Percentiles rank a stretch among this genome's conserved stretches.
Conservation (phyloP, 1,284 basidiomycete genomes). For the Exsudoporus floridanus region DNA sequence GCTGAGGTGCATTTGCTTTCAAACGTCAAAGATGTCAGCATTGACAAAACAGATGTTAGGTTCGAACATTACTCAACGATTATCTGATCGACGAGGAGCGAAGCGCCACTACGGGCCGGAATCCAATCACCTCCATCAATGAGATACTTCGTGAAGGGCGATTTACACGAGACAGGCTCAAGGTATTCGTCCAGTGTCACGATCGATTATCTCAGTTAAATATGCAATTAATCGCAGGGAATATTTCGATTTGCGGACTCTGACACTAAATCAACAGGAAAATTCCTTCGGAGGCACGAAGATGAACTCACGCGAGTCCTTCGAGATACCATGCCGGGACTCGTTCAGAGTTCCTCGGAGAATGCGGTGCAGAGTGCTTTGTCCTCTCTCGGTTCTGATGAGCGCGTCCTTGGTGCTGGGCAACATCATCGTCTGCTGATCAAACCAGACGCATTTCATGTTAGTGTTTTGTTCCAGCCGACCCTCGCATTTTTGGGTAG, state of each 20-base stretch:
- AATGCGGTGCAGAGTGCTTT: constrained; percentile 61
- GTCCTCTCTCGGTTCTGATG: constrained; percentile 63
- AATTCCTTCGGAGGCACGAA: constrained; percentile 75
- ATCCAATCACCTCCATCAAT: constrained; percentile 91
- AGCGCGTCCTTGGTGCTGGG: constrained; percentile 65
- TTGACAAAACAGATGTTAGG: constrained; percentile 43
- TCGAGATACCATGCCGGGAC: constrained; percentile 89
- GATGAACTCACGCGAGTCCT: constrained; percentile 84
- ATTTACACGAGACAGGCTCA: constrained; percentile 73
- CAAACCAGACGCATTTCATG: constrained; percentile 92
- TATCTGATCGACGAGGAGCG: constrained; percentile 91
- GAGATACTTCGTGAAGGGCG: constrained; percentile 88
- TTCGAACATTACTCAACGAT: constrained; percentile 84
- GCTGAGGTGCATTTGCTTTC: constrained; percentile 63
- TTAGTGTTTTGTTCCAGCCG: constrained; percentile 91
- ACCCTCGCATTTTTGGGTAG: constrained; percentile 85
- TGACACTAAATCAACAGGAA: constrained; percentile 69
- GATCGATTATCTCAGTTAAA: constrained; percentile 1
- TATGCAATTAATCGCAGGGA: constrained; percentile 45
- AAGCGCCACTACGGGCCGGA: constrained; percentile 72
- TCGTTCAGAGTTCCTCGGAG: constrained; percentile 73
- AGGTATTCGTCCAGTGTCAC: constrained; percentile 47
- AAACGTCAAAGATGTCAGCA: constrained; percentile 1
- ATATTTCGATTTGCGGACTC: constrained; percentile 92
- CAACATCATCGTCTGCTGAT: constrained; percentile 87